Evolutionary conservation across 2,329 filamentous ascomycete genomes (phyloP).

Genomic region (Pseudogymnoascus sp.): DNA sequence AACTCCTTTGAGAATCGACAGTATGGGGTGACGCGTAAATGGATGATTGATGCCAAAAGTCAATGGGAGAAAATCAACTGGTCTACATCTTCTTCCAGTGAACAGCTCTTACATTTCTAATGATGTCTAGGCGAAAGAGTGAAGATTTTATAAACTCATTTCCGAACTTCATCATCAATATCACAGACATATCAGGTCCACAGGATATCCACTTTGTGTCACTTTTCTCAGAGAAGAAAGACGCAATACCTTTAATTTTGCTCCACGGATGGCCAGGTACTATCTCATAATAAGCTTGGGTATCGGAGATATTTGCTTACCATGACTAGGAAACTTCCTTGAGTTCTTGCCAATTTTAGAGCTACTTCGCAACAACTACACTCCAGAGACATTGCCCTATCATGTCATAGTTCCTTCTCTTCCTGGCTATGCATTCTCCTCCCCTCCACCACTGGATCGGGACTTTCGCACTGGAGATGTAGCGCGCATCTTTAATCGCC

Average conservation of each 20-base stretch:
- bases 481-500: constrained; percentile 5
- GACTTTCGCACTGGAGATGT: constrained; percentile 31
- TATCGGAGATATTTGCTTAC: constrained; percentile 29
- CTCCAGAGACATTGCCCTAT: constrained; percentile 35
- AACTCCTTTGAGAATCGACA: constrained; percentile 11
- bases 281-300: constrained; percentile 36
- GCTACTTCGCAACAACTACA: constrained; percentile 39
- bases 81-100: neutral
- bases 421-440: neutral
- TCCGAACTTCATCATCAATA: constrained; percentile 38
- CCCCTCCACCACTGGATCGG: constrained; percentile 32
- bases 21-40: constrained; percentile 13
- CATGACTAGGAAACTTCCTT: constrained; percentile 33
- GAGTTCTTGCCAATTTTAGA: constrained; percentile 48
- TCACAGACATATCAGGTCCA: constrained; percentile 31
- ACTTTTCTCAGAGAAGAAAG: constrained; percentile 42
- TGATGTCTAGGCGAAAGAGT: neutral
- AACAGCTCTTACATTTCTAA: neutral
- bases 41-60: constrained; percentile 14
- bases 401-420: neutral
- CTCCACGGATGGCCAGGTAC: constrained; percentile 48
- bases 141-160: constrained; percentile 38
- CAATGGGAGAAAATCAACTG: constrained; percentile 15
- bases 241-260: constrained; percentile 43
- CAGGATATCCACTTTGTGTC: constrained; percentile 45